Conservation (phyloP, 768 basidiomycete genomes). For the Rhizopogon vinicolor region DNA sequence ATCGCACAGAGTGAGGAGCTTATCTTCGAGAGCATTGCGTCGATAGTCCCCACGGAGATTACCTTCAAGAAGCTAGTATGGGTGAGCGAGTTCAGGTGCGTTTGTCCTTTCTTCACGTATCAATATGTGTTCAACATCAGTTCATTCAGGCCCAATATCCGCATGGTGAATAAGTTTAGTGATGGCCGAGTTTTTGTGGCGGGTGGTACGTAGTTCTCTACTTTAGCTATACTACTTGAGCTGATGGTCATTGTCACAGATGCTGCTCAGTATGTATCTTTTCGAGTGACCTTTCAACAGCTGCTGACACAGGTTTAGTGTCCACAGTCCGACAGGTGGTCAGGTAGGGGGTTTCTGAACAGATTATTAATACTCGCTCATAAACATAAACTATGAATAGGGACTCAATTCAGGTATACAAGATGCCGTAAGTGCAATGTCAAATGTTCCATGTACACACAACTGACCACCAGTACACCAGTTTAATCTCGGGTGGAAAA, state of each 20-base stretch:
- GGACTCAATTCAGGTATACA: constrained; percentile 34
- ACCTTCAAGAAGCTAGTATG: constrained; percentile 22
- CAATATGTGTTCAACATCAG: too few relatives aligned
- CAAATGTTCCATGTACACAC: too few relatives aligned
- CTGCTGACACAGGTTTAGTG: neutral
- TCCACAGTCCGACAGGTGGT: constrained; percentile 7
- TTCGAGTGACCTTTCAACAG: too few relatives aligned
- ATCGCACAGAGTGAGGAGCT: constrained; percentile 17
- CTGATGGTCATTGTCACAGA: neutral
- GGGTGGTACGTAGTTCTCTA: neutral
- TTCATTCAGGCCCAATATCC: too few relatives aligned
- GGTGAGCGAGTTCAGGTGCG: constrained; percentile 25
- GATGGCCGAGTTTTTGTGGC: too few relatives aligned
- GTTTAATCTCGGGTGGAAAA: constrained; percentile 43
- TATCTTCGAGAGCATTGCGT: constrained; percentile 23
- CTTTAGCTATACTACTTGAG: neutral
- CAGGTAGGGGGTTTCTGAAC: too few relatives aligned
- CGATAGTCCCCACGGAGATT: constrained; percentile 9
- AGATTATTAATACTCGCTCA: neutral
- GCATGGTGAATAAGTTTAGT: too few relatives aligned
- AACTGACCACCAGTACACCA: constrained; percentile 3
- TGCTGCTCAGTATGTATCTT: neutral
- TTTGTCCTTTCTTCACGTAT: neutral
- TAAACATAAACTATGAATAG: constrained; percentile 15
- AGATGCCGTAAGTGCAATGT: constrained; percentile 27